These are phyloP conservation scores for Nakazawaea peltata DNA, from an alignment of 805 yeast genomes.

Conservation along the genomic window DNA sequence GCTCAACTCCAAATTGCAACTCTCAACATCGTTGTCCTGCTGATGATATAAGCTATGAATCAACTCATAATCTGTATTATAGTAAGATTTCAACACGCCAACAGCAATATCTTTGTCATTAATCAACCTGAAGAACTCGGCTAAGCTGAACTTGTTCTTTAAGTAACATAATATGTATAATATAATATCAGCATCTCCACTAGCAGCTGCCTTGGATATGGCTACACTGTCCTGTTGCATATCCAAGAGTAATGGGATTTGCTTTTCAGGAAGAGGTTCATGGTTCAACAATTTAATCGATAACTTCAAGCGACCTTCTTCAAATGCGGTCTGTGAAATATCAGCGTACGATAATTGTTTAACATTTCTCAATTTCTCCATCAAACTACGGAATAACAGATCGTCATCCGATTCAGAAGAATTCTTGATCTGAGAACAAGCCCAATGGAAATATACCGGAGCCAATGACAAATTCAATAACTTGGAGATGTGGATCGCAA, in stretches of 20 bases:
- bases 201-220: conserved; percentile 53
- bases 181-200: conserved; percentile 53
- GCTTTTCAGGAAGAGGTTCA: conserved; percentile 58
- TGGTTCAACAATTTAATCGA: conserved; percentile 60
- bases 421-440: conserved; percentile 54
- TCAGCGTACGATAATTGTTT: conserved; percentile 45
- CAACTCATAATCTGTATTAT: conserved; percentile 26
- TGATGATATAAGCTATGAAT: conserved; percentile 54
- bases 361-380: conserved; percentile 31
- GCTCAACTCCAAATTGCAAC: conserved; percentile 32
- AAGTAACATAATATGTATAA: conserved; percentile 48
- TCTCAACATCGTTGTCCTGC: conserved; percentile 46
- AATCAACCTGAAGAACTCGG: conserved; percentile 64
- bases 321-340: conserved; percentile 58
- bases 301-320: conserved; percentile 71
- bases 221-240: conserved; percentile 72
- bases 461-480: conserved; percentile 38
- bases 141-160: conserved; percentile 43
- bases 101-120: conserved; percentile 36
- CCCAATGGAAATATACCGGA: conserved; percentile 70
- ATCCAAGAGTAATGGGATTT: conserved; percentile 54
- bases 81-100: conserved; percentile 26
- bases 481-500: conserved; percentile 56
- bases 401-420: conserved; percentile 50
- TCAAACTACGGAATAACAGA: conserved; percentile 42